Percentiles rank a stretch among this genome's conserved stretches.
These are phyloP conservation scores for Saururus chinensis DNA, from an alignment of 164 flowering plant species.

Conservation along the genomic window DNA sequence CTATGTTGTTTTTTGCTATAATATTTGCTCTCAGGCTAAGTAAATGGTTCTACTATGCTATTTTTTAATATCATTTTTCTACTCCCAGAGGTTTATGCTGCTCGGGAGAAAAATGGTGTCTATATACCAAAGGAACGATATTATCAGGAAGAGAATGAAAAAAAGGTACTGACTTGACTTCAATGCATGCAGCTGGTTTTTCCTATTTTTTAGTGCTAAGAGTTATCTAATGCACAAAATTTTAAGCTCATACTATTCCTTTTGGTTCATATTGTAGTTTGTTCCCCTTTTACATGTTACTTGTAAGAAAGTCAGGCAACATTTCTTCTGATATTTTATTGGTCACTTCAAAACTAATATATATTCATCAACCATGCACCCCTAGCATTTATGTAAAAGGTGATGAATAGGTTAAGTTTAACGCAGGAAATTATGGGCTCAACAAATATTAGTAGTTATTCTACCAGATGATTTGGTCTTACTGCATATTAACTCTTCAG, in stretches of 20 bases:
- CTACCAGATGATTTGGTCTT: no score
- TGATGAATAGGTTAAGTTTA: no score
- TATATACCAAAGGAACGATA: slow-evolving; percentile 92
- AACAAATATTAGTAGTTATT: no score
- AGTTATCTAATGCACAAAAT: background rate
- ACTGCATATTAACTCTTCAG: no score
- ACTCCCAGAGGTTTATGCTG: slow-evolving; percentile 77
- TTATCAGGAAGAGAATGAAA: slow-evolving; percentile 87
- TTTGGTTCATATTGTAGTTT: background rate
- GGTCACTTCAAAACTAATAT: no score
- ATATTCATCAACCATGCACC: no score
- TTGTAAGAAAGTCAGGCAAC: no score
- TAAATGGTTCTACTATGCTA: background rate
- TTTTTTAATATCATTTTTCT: background rate
- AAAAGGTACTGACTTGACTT: slow-evolving; percentile 43
- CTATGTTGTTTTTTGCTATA: background rate
- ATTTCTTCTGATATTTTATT: no score
- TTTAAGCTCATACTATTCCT: background rate
- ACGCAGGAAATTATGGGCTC: no score
- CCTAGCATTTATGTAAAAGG: no score
- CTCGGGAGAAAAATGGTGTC: slow-evolving; percentile 95
- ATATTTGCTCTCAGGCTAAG: background rate
- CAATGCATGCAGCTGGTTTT: no score
- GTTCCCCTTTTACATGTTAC: no score
- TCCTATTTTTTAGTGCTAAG: background rate